These are phyloP conservation scores for Myxozyma mucilagina DNA, from an alignment of 805 yeast species.

Conservation along the genomic window DNA sequence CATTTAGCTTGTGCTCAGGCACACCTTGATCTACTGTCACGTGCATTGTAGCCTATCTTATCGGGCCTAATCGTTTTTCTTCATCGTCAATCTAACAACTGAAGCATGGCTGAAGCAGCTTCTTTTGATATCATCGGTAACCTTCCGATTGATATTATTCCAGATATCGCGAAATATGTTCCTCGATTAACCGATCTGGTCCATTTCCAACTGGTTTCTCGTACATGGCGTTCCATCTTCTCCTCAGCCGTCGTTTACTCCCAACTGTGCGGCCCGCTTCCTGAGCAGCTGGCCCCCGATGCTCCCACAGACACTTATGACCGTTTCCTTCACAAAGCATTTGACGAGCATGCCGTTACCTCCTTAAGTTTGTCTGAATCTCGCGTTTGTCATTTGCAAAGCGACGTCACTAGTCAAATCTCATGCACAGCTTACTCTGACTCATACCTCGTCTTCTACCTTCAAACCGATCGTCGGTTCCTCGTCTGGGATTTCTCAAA, in stretches of 20 bases:
- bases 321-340: conserved; percentile 24
- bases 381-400: conserved; percentile 4
- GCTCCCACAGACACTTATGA: conserved; percentile 12
- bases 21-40: neutral
- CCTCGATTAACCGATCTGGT: conserved; percentile 27
- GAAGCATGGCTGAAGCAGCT: neutral
- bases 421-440: conserved; percentile 24
- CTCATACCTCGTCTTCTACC: conserved; percentile 25
- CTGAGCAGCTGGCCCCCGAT: neutral
- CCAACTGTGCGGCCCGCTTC: conserved; percentile 9
- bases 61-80: neutral
- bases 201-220: conserved; percentile 25
- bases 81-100: neutral
- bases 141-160: conserved; percentile 28
- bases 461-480: conserved; percentile 20
- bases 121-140: conserved; percentile 24
- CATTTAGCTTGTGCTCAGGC: neutral
- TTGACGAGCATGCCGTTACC: conserved; percentile 22
- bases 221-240: conserved; percentile 26
- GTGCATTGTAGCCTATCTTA: conserved; percentile 2
- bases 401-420: conserved; percentile 26
- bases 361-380: conserved; percentile 17
- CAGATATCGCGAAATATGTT: conserved; percentile 23
- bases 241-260: conserved; percentile 26
- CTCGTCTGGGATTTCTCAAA: conserved; percentile 27